These are phyloP conservation scores for Albizia julibrissin DNA, from an alignment of 306 rosid genomes.

Conservation along the genomic window DNA sequence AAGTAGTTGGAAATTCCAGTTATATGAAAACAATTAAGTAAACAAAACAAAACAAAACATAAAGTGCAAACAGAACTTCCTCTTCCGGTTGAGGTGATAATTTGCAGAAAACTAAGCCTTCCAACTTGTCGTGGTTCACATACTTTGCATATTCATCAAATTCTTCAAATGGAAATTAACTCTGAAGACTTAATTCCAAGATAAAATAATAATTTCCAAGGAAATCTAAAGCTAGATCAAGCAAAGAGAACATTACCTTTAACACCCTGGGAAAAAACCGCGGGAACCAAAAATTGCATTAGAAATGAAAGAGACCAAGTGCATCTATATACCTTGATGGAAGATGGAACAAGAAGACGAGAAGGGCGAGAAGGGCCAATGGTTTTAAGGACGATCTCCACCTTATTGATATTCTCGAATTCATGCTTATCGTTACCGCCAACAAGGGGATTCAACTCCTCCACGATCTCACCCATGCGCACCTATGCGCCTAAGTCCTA, in stretches of 20 bases:
- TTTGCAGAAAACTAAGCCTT: not conserved
- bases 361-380: slow-evolving; percentile 89
- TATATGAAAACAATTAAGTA: not conserved
- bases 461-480: slow-evolving; percentile 59
- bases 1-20: not conserved
- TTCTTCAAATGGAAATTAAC: not conserved
- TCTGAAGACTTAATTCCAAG: not conserved
- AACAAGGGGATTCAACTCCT: slow-evolving; percentile 38
- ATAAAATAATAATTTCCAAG: not conserved
- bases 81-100: not conserved
- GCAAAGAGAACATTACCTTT: not conserved
- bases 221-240: not conserved
- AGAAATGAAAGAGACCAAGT: not conserved
- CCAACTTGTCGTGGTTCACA: not conserved
- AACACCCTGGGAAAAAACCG: not conserved
- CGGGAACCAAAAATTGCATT: slow-evolving; percentile 11
- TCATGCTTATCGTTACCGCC: slow-evolving; percentile 1
- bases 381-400: slow-evolving; percentile 72
- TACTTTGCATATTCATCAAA: not conserved
- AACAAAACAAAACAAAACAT: not conserved
- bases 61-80: not conserved
- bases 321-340: slow-evolving; percentile 52
- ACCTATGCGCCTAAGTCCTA: not conserved
- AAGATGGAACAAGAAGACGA: slow-evolving; percentile 70
- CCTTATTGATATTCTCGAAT: slow-evolving; percentile 31